These are phyloP conservation scores for Cruciata laevipes DNA, from an alignment of 257 asterid genomes.

Conservation along the genomic window DNA sequence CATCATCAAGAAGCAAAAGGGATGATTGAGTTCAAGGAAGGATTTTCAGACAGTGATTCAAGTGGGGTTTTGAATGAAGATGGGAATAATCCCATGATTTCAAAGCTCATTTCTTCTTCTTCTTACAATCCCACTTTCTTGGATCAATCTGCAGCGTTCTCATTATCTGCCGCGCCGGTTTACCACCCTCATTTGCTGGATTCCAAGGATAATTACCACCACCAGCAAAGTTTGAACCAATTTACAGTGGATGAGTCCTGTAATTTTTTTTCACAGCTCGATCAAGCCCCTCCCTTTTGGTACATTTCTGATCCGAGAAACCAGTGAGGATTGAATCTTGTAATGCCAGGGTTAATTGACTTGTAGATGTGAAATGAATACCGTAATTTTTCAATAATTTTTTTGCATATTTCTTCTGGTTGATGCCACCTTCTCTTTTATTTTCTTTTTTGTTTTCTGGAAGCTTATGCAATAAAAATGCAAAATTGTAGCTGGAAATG, in stretches of 20 bases:
- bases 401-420: not conserved
- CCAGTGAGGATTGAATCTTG: conserved; percentile 3
- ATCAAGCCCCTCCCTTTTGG: conserved; percentile 32
- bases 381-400: not conserved
- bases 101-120: not conserved
- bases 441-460: not conserved
- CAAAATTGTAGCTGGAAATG: conserved; percentile 1
- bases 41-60: conserved; percentile 39
- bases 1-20: conserved; percentile 11
- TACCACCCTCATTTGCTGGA: conserved; percentile 23
- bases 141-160: conserved; percentile 14
- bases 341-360: not conserved
- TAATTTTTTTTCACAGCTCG: conserved; percentile 23
- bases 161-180: conserved; percentile 14
- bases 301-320: conserved; percentile 24
- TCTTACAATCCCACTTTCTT: conserved; percentile 10
- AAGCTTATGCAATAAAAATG: not conserved
- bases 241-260: conserved; percentile 25
- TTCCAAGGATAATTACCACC: conserved; percentile 14
- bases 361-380: not conserved
- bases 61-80: conserved; percentile 31
- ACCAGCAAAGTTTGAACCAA: conserved; percentile 12
- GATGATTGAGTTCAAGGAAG: conserved; percentile 26
- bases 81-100: conserved; percentile 4
- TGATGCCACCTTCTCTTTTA: no score